A percentile compares a stretch with the other conserved stretches of the same genome.
These are phyloP conservation scores for Capronia coronata DNA, from an alignment of 2,329 filamentous ascomycete genomes.

Conservation along the genomic window DNA sequence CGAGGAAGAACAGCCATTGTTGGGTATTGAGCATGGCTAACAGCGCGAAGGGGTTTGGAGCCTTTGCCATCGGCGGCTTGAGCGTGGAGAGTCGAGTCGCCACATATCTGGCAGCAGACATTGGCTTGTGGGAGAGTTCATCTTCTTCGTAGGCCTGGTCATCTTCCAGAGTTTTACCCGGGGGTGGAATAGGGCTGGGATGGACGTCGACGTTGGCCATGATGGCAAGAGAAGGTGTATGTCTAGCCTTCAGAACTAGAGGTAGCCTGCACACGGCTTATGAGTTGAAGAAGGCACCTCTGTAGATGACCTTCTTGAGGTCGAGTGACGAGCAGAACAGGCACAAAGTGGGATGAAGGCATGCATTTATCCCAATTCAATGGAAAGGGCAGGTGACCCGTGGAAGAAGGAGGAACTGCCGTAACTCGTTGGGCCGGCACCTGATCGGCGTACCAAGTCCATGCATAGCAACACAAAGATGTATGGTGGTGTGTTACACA, in stretches of 20 bases:
- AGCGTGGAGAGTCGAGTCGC: constrained; percentile 49
- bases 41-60: constrained; percentile 26
- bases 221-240: neutral
- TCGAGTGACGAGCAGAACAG: too few species aligned
- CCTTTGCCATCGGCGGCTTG: constrained; percentile 38
- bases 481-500: neutral
- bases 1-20: constrained; percentile 30
- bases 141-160: constrained; percentile 6
- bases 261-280: too few species aligned
- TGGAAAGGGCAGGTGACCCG: neutral
- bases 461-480: neutral
- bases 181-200: constrained; percentile 1
- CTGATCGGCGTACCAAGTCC: constrained; percentile 3
- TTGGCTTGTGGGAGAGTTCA: constrained; percentile 24
- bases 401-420: neutral
- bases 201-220: constrained; percentile 20
- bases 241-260: neutral
- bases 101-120: constrained; percentile 44
- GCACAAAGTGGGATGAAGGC: neutral
- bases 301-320: too few species aligned
- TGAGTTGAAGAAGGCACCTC: too few species aligned
- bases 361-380: neutral
- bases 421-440: neutral
- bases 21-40: constrained; percentile 27
- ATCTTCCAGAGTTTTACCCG: constrained; percentile 1